Conservation (phyloP, 225 moss, liverwort and hornwort species). For the Marchantia polymorpha region DNA sequence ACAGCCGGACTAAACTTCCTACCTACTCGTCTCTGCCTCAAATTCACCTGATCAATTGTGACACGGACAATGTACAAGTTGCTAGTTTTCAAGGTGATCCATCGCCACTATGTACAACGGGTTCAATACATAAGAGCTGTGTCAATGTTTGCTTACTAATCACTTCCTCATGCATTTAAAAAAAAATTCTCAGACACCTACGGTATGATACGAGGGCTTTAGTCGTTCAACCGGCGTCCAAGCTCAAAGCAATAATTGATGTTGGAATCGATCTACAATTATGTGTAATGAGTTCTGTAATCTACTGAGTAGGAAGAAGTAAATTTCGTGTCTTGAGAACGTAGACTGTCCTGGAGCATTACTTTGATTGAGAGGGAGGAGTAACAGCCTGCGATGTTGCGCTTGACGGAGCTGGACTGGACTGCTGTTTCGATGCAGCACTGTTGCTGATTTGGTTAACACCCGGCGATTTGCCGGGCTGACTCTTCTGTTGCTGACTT, state of each 20-base stretch:
- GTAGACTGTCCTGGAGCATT: neutral
- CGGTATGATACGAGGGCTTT: neutral
- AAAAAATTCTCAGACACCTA: neutral
- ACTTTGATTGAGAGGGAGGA: slow-evolving; percentile 11
- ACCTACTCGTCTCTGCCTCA: neutral
- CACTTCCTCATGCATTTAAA: neutral
- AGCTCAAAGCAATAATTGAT: neutral
- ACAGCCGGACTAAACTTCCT: neutral
- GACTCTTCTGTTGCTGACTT: slow-evolving; percentile 56
- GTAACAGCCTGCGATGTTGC: slow-evolving; percentile 24
- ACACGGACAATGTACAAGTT: neutral
- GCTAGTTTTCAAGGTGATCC: neutral
- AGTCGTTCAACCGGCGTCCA: neutral
- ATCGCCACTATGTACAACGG: neutral
- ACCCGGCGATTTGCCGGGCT: slow-evolving; percentile 45
- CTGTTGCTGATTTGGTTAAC: slow-evolving; percentile 28
- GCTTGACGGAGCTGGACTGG: slow-evolving; percentile 33
- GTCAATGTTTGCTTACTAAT: neutral
- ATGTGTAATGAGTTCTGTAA: neutral
- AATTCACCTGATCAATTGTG: neutral
- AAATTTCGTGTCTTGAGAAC: neutral
- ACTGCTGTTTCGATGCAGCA: slow-evolving; percentile 11
- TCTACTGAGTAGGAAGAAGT: neutral
- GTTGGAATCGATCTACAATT: neutral
- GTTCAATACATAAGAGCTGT: neutral